Evolutionary conservation across 768 basidiomycete species (phyloP), one percentile per base, ranked within the genome.

Genomic region (Leccinum rimulosum): DNA sequence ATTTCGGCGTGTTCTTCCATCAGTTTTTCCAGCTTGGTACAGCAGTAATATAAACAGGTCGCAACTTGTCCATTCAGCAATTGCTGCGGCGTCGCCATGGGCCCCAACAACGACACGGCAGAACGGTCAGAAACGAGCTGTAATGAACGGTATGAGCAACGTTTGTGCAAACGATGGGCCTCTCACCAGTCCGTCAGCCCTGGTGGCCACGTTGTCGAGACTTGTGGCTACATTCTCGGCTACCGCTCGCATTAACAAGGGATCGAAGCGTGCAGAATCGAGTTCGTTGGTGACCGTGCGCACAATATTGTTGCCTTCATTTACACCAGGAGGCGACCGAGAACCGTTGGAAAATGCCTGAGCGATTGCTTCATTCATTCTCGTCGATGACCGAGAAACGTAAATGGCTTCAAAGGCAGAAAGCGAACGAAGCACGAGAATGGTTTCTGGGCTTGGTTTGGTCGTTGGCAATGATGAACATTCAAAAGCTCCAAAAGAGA

Each of bases 361-460:
- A 2, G 70, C 84, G 43, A 96, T 84, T 2, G 82, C 79, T 65
- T 98, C 97, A 61, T 88, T 94, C 65, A 98, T 81, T 54, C 92
- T 85, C 59, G 84, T 89, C 0, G 88, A 83, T 0, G 91, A 92
- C 31, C 91, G 87, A 2, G 91, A 84, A 3, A 98, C 81, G 73
- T 98, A 99, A n/a, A 91, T 80, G 0, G 87, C 78, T 70, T 98
- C 97, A 63, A 98, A 89, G 8, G 82, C 83, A 6, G 88, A 85
- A 49, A 98, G 79, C 0, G 94, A 85, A 3, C 92, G 89, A 3
- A 99, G 82, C 36, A 95, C 79, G 40, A 98, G 78, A 48, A 98
- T 80, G 1, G 97, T 95, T 74, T 99, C 97, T 38, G 96, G 91
- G 66, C 95, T 97, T 54, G 53, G 22, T 43, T 31, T 27, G 17